Evolutionary conservation across 768 basidiomycete genomes (phyloP).

Genomic region (Russula earlei): DNA sequence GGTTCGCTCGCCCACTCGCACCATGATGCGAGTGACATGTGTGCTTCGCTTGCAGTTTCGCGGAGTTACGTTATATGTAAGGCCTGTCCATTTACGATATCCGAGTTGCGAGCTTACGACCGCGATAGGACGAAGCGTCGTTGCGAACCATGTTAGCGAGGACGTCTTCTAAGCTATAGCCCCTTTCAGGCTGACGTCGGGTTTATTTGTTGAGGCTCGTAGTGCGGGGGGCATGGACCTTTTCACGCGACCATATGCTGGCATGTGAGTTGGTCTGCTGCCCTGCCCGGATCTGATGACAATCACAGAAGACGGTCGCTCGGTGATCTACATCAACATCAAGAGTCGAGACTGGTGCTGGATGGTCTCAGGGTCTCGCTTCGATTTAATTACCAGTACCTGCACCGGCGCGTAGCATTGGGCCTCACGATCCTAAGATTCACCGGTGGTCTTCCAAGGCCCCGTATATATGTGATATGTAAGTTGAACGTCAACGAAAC

Average conservation of each 20-base stretch:
- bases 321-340: neutral
- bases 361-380: neutral
- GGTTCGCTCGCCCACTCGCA: too few species aligned
- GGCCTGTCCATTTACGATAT: too few species aligned
- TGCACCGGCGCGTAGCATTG: neutral
- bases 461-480: neutral
- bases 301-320: too few species aligned
- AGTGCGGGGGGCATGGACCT: neutral
- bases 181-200: neutral
- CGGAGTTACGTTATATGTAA: neutral
- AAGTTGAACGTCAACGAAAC: too few species aligned
- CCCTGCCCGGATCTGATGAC: too few species aligned
- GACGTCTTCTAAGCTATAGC: neutral
- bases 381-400: neutral
- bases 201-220: neutral
- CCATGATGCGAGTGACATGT: too few species aligned
- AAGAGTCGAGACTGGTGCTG: neutral
- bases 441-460: neutral
- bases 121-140: too few species aligned
- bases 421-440: neutral
- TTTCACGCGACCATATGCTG: neutral
- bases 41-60: too few species aligned
- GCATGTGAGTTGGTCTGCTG: neutral
- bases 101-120: too few species aligned
- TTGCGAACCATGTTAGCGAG: neutral